Conservation (phyloP, 2,329 filamentous ascomycete species). For the Stemphylium vesicarium region DNA sequence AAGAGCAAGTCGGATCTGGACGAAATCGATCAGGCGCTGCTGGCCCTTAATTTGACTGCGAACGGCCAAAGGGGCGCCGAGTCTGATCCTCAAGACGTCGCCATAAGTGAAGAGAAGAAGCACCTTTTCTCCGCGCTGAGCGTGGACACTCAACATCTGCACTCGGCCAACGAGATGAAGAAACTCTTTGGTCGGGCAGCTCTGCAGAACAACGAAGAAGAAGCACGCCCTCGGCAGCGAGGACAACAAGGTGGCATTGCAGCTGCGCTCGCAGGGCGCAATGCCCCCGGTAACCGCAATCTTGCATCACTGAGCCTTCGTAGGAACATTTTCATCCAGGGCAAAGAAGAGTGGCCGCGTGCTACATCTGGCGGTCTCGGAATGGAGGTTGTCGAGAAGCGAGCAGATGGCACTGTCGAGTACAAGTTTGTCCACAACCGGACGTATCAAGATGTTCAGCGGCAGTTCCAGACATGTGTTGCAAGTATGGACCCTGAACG, state of each 20-base stretch:
- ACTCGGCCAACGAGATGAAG: conserved; percentile 90
- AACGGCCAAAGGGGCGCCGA: conserved; percentile 24
- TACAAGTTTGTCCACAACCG: conserved; percentile 80
- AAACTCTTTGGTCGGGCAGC: conserved; percentile 72
- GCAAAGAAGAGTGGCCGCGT: conserved; percentile 85
- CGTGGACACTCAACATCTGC: conserved; percentile 75
- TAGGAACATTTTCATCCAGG: conserved; percentile 83
- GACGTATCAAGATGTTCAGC: conserved; percentile 76
- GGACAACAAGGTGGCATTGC: conserved; percentile 65
- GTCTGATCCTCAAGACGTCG: conserved; percentile 22
- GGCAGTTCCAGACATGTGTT: conserved; percentile 78
- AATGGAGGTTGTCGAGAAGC: conserved; percentile 73
- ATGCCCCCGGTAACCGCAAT: conserved; percentile 63
- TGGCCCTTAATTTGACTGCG: conserved; percentile 58
- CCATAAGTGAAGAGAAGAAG: conserved; percentile 50
- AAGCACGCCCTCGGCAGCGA: conserved; percentile 57
- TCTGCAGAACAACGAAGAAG: conserved; percentile 63
- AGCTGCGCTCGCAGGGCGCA: conserved; percentile 61
- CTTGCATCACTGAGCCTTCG: conserved; percentile 74
- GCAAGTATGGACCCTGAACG: conserved; percentile 82
- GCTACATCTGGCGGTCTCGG: conserved; percentile 80
- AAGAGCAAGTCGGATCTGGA: conserved; percentile 54
- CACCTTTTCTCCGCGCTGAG: conserved; percentile 62
- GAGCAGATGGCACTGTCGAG: conserved; percentile 65
- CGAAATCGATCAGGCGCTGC: conserved; percentile 70